Percentiles rank a stretch among this genome's conserved stretches.
Conservation (phyloP, 192 early-diverging fungal genomes). For the Gonapodya prolifera region DNA sequence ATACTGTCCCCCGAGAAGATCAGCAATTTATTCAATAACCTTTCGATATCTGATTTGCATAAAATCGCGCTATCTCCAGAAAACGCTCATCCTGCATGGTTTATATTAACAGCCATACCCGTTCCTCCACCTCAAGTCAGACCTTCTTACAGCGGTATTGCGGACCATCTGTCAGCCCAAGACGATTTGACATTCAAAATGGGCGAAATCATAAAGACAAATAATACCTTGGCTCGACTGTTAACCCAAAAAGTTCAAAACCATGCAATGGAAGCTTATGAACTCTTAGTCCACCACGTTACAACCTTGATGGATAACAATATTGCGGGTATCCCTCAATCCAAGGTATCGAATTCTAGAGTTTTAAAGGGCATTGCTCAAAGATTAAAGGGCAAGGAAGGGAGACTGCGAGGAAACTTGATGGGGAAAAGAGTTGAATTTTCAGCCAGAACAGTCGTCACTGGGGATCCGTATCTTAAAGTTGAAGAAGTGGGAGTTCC, state of each 20-base stretch:
- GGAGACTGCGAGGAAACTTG: slow-evolving; percentile 93
- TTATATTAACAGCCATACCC: slow-evolving; percentile 86
- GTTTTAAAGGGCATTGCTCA: slow-evolving; percentile 92
- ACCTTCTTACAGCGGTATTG: slow-evolving; percentile 79
- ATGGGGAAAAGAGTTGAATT: slow-evolving; percentile 99
- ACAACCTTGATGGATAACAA: slow-evolving; percentile 99
- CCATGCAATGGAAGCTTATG: slow-evolving; percentile 79
- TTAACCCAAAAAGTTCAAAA: slow-evolving; percentile 77
- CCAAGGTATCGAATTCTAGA: slow-evolving; percentile 84
- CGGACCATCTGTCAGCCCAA: slow-evolving; percentile 51
- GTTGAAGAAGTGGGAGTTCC: slow-evolving; percentile 98
- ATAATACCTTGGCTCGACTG: slow-evolving; percentile 63
- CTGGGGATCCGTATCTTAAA: slow-evolving; percentile 94
- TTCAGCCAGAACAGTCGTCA: slow-evolving; percentile 97
- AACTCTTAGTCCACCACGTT: slow-evolving; percentile 83
- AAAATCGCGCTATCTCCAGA: slow-evolving; percentile 79
- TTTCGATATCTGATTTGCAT: slow-evolving; percentile 70
- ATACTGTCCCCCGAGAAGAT: slow-evolving; percentile 59
- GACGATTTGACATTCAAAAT: slow-evolving; percentile 97
- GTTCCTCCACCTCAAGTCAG: slow-evolving; percentile 95
- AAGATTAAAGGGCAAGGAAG: slow-evolving; percentile 98
- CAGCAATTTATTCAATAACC: slow-evolving; percentile 69
- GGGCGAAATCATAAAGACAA: slow-evolving; percentile 86
- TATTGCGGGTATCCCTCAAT: slow-evolving; percentile 76
- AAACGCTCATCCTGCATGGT: slow-evolving; percentile 96